Evolutionary conservation across 257 asterid genomes (phyloP).

Genomic region (Ajuga chamaepitys): DNA sequence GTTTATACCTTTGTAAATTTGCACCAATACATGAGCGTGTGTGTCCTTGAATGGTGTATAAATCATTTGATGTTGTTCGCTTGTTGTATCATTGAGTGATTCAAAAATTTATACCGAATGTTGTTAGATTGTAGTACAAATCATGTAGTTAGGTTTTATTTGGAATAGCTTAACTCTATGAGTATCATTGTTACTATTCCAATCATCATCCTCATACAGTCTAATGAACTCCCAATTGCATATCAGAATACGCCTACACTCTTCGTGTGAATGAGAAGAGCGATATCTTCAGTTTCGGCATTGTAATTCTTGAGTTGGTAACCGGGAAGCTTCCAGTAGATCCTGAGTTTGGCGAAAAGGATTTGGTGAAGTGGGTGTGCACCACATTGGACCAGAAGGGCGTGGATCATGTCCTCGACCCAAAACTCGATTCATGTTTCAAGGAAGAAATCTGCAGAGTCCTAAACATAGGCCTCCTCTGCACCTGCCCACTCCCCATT

Average conservation of each 20-base stretch:
- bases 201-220: not conserved
- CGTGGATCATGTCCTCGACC: constrained; percentile 62
- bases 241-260: constrained; percentile 87
- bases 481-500: constrained; percentile 90
- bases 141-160: not conserved
- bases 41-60: too few relatives aligned
- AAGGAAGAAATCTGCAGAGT: constrained; percentile 78
- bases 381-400: constrained; percentile 79
- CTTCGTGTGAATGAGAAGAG: constrained; percentile 94
- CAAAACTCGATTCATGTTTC: constrained; percentile 76
- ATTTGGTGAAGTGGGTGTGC: constrained; percentile 93
- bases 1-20: too few relatives aligned
- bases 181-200: too few relatives aligned
- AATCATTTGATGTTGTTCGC: too few relatives aligned
- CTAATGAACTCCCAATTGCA: not conserved
- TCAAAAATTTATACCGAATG: too few relatives aligned
- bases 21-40: too few relatives aligned
- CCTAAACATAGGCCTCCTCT: constrained; percentile 76
- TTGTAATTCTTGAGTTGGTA: constrained; percentile 73
- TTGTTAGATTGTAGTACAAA: not conserved
- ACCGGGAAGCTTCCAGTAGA: constrained; percentile 73
- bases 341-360: constrained; percentile 91
- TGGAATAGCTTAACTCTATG: too few relatives aligned
- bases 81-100: too few relatives aligned
- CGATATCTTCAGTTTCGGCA: constrained; percentile 88